phyloP scores from a whole-genome alignment of 306 rosid genomes.

The Ochetophila trinervis region DNA sequence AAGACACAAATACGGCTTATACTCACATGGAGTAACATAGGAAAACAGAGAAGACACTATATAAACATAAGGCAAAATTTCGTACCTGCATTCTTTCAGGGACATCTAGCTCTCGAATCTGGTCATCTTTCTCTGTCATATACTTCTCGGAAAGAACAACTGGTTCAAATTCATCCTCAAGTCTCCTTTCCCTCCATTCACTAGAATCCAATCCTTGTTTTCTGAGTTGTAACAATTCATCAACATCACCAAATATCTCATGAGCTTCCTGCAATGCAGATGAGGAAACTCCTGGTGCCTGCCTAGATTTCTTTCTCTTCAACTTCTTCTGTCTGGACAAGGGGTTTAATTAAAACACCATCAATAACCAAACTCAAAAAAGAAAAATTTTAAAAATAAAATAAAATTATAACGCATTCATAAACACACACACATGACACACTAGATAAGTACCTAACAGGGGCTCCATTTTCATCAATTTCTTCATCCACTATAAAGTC shows the following conservation, averaged over 20 bases:
- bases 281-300: conserved; percentile 83
- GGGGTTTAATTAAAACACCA: neutral
- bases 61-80: conserved; percentile 10
- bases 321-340: conserved; percentile 52
- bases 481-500: conserved; percentile 97
- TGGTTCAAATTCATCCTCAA: conserved; percentile 97
- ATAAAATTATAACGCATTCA: neutral
- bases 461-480: conserved; percentile 75
- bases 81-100: conserved; percentile 98
- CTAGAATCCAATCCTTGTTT: conserved; percentile 49
- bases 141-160: conserved; percentile 77
- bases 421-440: neutral
- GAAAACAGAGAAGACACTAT: neutral
- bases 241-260: conserved; percentile 92
- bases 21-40: conserved; percentile 7
- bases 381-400: neutral
- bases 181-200: conserved; percentile 68
- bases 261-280: conserved; percentile 93
- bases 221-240: conserved; percentile 59
- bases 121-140: conserved; percentile 90
- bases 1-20: conserved; percentile 14
- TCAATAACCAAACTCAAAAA: neutral
- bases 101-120: conserved; percentile 66
- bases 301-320: conserved; percentile 59
- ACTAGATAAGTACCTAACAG: conserved; percentile 50